Evolutionary conservation across 1,284 basidiomycete genomes (phyloP).

Genomic region (Tranzscheliella williamsii): DNA sequence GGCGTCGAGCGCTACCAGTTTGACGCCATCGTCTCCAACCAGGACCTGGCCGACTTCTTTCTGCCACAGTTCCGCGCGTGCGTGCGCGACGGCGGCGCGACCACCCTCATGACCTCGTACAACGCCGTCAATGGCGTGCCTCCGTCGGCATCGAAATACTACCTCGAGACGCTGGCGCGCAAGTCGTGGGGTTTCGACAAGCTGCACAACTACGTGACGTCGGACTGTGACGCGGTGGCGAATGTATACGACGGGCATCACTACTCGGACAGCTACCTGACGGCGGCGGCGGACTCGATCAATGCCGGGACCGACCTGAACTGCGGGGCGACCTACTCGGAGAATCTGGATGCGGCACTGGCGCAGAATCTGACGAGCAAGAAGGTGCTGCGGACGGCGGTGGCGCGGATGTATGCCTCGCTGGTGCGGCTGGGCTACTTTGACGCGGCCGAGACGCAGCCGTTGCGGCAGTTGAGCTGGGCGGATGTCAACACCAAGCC

Average conservation of each 20-base stretch:
- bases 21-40: slow-evolving; percentile 15
- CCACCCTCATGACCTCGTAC: slow-evolving; percentile 14
- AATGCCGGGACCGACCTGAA: slow-evolving; percentile 16
- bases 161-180: slow-evolving; percentile 10
- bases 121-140: slow-evolving; percentile 19
- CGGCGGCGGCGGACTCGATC: slow-evolving; percentile 11
- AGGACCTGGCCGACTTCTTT: slow-evolving; percentile 19
- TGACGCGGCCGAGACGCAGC: slow-evolving; percentile 4
- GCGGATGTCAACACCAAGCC: slow-evolving; percentile 6
- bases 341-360: slow-evolving; percentile 4
- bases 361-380: slow-evolving; percentile 7
- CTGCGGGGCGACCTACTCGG: slow-evolving; percentile 21
- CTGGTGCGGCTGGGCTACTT: slow-evolving; percentile 14
- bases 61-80: slow-evolving; percentile 22
- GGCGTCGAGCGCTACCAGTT: slow-evolving; percentile 21
- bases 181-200: slow-evolving; percentile 9
- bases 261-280: slow-evolving; percentile 9
- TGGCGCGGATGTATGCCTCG: slow-evolving; percentile 10
- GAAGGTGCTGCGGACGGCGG: slow-evolving; percentile 2
- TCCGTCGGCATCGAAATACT: slow-evolving; percentile 14
- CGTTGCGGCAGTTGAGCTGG: slow-evolving; percentile 10
- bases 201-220: slow-evolving; percentile 18
- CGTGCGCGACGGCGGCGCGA: slow-evolving; percentile 10
- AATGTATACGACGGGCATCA: slow-evolving; percentile 21
- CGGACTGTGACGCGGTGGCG: slow-evolving; percentile 17